phyloP scores from a whole-genome alignment of 78 protist species.

The Dictyostelium citrinum region DNA sequence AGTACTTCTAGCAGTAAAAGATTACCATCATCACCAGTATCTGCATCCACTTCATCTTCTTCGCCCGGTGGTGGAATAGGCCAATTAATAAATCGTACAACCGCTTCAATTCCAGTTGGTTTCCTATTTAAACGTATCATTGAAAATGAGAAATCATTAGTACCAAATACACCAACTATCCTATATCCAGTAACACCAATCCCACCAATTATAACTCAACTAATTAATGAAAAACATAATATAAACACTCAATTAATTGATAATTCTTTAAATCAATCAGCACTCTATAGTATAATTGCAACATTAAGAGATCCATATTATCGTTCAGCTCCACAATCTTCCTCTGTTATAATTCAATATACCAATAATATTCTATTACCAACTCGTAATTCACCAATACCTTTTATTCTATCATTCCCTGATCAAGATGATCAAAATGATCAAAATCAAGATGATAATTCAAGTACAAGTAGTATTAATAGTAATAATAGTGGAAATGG shows the following conservation, averaged over 20 bases:
- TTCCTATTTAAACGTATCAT: background rate
- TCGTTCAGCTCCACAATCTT: background rate
- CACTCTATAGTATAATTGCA: background rate
- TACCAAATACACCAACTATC: conserved; percentile 10
- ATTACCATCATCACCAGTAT: background rate
- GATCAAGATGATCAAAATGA: background rate
- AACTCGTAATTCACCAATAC: conserved; percentile 36
- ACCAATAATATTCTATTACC: conserved; percentile 11
- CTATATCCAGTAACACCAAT: conserved; percentile 57
- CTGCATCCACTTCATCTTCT: background rate
- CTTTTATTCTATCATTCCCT: conserved; percentile 5
- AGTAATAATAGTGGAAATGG: background rate
- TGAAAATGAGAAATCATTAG: background rate
- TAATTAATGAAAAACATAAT: background rate
- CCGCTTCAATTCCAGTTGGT: conserved; percentile 21
- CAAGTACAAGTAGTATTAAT: background rate
- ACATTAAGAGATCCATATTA: background rate
- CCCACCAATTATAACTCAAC: background rate
- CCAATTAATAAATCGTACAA: background rate
- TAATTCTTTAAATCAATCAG: background rate
- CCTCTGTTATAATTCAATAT: background rate
- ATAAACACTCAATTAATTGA: background rate
- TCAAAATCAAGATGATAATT: background rate
- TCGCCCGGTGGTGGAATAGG: background rate
- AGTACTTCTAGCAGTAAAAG: background rate